Evolutionary conservation across 495 filamentous ascomycete genomes (phyloP).

Genomic region (Penicillium odoratum): DNA sequence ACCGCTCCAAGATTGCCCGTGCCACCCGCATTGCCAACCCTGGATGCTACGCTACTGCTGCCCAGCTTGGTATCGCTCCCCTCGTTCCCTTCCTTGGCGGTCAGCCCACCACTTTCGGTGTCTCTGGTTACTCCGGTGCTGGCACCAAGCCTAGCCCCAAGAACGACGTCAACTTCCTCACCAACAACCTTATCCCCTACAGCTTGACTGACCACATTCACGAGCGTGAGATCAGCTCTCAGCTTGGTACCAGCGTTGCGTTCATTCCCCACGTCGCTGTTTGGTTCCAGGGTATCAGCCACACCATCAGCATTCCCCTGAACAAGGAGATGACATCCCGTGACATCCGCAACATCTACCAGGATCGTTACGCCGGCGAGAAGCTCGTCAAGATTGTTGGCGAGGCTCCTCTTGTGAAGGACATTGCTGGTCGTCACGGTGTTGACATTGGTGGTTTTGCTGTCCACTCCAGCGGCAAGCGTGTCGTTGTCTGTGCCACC

Average conservation of each 20-base stretch:
- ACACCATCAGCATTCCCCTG: slow-evolving; percentile 87
- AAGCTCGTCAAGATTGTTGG: slow-evolving; percentile 89
- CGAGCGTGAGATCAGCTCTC: slow-evolving; percentile 82
- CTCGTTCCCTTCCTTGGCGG: slow-evolving; percentile 75
- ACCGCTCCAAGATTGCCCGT: slow-evolving; percentile 71
- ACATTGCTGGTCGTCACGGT: slow-evolving; percentile 86
- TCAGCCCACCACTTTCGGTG: slow-evolving; percentile 85
- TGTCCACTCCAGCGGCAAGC: slow-evolving; percentile 82
- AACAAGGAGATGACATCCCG: slow-evolving; percentile 80
- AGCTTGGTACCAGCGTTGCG: slow-evolving; percentile 74
- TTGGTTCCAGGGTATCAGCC: slow-evolving; percentile 97
- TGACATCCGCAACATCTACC: slow-evolving; percentile 92
- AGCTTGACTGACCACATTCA: slow-evolving; percentile 95
- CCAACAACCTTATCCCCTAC: slow-evolving; percentile 90
- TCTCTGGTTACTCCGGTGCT: slow-evolving; percentile 94
- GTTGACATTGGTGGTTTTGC: slow-evolving; percentile 95
- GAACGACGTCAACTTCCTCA: slow-evolving; percentile 89
- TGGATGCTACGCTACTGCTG: slow-evolving; percentile 96
- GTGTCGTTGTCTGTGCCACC: slow-evolving; percentile 93
- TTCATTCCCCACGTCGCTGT: slow-evolving; percentile 95
- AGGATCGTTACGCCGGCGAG: slow-evolving; percentile 94
- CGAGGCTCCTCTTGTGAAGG: slow-evolving; percentile 83
- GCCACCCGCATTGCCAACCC: slow-evolving; percentile 91
- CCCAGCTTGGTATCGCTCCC: slow-evolving; percentile 86
- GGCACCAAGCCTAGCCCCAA: slow-evolving; percentile 95